Conservation (phyloP, 2,329 filamentous ascomycete species). For the Elsinoe perseae region DNA sequence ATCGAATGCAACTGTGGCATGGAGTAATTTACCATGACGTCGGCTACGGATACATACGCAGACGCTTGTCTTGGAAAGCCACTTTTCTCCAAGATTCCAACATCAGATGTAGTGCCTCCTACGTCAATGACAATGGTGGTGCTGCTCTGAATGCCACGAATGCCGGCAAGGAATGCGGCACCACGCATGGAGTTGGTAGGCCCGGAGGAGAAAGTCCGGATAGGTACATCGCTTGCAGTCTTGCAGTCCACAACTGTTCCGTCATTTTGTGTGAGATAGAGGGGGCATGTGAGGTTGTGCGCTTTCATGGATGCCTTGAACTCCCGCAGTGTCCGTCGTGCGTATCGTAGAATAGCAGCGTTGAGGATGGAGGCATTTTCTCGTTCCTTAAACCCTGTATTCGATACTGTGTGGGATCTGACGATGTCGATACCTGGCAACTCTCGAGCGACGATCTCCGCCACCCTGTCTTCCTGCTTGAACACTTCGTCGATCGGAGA, state of each 20-base stretch:
- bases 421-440: slow-evolving; percentile 44
- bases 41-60: slow-evolving; percentile 53
- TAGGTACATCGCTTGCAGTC: slow-evolving; percentile 41
- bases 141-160: slow-evolving; percentile 25
- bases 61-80: slow-evolving; percentile 56
- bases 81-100: slow-evolving; percentile 51
- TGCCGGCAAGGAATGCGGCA: slow-evolving; percentile 48
- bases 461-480: slow-evolving; percentile 45
- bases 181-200: slow-evolving; percentile 49
- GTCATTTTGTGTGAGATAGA: slow-evolving; percentile 48
- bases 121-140: slow-evolving; percentile 54
- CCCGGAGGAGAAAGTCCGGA: slow-evolving; percentile 46
- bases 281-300: slow-evolving; percentile 39
- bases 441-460: slow-evolving; percentile 41
- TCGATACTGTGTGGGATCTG: slow-evolving; percentile 45
- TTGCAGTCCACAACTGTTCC: slow-evolving; percentile 43
- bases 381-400: slow-evolving; percentile 43
- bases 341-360: slow-evolving; percentile 42
- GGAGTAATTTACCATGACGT: slow-evolving; percentile 48
- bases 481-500: slow-evolving; percentile 50
- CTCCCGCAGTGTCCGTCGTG: slow-evolving; percentile 38
- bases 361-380: slow-evolving; percentile 48
- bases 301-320: slow-evolving; percentile 41
- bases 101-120: slow-evolving; percentile 58
- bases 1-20: slow-evolving; percentile 45